phyloP scores from a whole-genome alignment of 2,329 filamentous ascomycete genomes.

The Xylaria sp. region DNA sequence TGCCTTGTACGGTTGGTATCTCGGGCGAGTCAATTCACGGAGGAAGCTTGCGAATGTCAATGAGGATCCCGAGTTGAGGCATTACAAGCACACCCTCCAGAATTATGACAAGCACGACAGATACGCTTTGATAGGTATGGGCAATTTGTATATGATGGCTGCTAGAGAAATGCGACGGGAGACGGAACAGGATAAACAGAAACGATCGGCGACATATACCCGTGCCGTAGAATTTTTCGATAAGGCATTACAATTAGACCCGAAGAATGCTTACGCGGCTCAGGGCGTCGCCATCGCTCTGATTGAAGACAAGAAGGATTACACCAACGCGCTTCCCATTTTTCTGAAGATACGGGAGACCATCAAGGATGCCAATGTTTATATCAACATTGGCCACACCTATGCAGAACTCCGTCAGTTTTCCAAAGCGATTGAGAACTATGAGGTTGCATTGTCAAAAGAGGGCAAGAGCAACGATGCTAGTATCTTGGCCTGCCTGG shows the following conservation, averaged over 20 bases:
- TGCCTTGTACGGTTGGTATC: constrained; percentile 93
- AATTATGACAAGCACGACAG: constrained; percentile 96
- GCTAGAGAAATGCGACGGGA: constrained; percentile 95
- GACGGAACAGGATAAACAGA: constrained; percentile 89
- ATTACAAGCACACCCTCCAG: constrained; percentile 96
- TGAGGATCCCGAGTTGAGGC: constrained; percentile 90
- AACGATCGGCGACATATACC: constrained; percentile 85
- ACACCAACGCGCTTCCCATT: constrained; percentile 81
- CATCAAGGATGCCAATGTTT: constrained; percentile 86
- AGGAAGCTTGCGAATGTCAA: constrained; percentile 82
- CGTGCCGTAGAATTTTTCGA: constrained; percentile 98
- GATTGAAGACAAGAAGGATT: constrained; percentile 93
- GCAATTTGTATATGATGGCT: constrained; percentile 86
- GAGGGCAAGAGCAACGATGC: constrained; percentile 79
- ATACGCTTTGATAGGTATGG: constrained; percentile 97
- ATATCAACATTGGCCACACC: constrained; percentile 92
- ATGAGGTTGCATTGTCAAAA: constrained; percentile 84
- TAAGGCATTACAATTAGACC: constrained; percentile 93
- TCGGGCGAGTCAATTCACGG: constrained; percentile 81
- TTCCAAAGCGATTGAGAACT: constrained; percentile 91
- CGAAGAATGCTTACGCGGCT: constrained; percentile 94
- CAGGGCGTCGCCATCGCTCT: constrained; percentile 95
- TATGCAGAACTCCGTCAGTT: constrained; percentile 92
- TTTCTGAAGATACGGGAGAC: constrained; percentile 92
- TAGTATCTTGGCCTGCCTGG: constrained; percentile 83